A percentile compares a stretch with the other conserved stretches of the same genome.
These are phyloP conservation scores for Cladosporium cucumerinum DNA, from an alignment of 2,329 filamentous ascomycete species.

Conservation along the genomic window DNA sequence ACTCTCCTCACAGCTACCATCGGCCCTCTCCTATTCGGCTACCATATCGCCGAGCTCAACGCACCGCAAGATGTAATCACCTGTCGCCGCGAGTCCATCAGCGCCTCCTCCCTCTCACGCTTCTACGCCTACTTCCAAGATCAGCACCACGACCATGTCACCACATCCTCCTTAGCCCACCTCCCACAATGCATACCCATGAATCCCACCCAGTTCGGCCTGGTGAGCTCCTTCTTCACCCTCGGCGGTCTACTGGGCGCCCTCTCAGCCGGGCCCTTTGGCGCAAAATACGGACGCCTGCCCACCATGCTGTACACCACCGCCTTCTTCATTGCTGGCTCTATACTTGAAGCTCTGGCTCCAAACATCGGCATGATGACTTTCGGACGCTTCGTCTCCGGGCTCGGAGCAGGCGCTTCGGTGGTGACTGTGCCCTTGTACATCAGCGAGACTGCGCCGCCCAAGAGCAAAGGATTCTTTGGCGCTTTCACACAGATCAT, in stretches of 20 bases:
- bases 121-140: constrained; percentile 17
- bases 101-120: constrained; percentile 18
- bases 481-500: constrained; percentile 83
- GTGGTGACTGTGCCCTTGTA: constrained; percentile 94
- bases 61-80: constrained; percentile 91
- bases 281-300: constrained; percentile 71
- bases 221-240: constrained; percentile 87
- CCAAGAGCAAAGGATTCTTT: constrained; percentile 61
- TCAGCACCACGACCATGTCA: not conserved
- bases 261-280: constrained; percentile 72
- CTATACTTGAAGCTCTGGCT: constrained; percentile 70
- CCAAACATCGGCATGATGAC: constrained; percentile 64
- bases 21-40: constrained; percentile 90
- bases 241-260: constrained; percentile 84
- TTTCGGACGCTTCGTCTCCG: constrained; percentile 73
- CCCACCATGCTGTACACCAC: constrained; percentile 74
- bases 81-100: constrained; percentile 58
- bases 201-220: constrained; percentile 74
- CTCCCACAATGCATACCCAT: constrained; percentile 83
- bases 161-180: not conserved
- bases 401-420: constrained; percentile 79
- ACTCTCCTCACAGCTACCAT: constrained; percentile 74
- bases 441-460: constrained; percentile 85
- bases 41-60: constrained; percentile 91
- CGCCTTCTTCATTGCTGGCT: constrained; percentile 71